These are phyloP conservation scores for Theobroma cacao DNA, from an alignment of 345 rosid genomes.

Conservation along the genomic window DNA sequence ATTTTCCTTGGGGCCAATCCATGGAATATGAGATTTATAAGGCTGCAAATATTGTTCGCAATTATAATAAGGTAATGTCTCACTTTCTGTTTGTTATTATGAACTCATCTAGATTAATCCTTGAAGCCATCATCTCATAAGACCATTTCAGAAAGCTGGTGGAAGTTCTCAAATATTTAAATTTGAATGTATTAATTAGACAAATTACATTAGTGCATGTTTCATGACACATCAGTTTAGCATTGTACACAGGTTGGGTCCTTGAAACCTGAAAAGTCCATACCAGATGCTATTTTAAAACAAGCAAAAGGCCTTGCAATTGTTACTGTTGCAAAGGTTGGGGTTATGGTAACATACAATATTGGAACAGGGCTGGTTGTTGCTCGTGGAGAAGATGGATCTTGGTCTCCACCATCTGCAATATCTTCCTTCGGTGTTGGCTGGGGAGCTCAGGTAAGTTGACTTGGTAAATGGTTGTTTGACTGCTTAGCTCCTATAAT, in stretches of 20 bases:
- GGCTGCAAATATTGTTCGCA: conserved; percentile 66
- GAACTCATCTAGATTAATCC: background rate
- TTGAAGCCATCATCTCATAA: background rate
- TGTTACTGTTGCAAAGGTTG: conserved; percentile 78
- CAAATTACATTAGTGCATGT: background rate
- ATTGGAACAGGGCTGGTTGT: conserved; percentile 87
- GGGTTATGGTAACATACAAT: conserved; percentile 82
- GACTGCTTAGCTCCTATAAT: conserved; percentile 31
- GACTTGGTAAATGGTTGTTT: conserved; percentile 35
- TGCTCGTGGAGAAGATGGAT: conserved; percentile 86
- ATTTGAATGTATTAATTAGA: background rate
- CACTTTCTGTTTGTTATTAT: background rate
- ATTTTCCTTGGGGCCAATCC: conserved; percentile 90
- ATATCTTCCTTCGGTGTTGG: conserved; percentile 86
- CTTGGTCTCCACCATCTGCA: conserved; percentile 98
- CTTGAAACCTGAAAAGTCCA: conserved; percentile 73
- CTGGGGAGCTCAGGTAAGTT: conserved; percentile 94
- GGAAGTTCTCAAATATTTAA: conserved; percentile 1
- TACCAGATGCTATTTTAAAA: conserved; percentile 70
- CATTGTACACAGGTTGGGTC: conserved; percentile 57
- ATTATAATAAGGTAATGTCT: conserved; percentile 33
- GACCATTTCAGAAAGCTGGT: background rate
- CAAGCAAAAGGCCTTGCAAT: conserved; percentile 93
- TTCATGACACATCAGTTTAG: conserved; percentile 9
- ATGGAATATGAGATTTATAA: conserved; percentile 93